A percentile compares a stretch with the other conserved stretches of the same genome.
Conservation (phyloP, 225 moss, liverwort and hornwort genomes). For the Physcomitrium patens region DNA sequence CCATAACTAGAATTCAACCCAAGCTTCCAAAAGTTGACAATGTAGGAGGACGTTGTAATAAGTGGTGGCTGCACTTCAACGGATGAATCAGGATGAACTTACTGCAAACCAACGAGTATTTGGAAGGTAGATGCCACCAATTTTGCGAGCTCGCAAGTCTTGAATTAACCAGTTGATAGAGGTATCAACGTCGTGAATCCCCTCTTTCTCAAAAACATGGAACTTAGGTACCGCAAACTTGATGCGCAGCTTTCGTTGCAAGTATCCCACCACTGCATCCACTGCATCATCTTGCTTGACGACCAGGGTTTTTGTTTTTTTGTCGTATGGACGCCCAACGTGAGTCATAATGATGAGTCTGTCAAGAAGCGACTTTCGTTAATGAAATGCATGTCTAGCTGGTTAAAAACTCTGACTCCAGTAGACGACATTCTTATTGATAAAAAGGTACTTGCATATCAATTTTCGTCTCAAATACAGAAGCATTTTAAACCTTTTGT, state of each 20-base stretch:
- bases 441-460: neutral
- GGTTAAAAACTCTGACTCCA: neutral
- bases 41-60: neutral
- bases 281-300: slow-evolving; percentile 59
- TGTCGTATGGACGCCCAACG: slow-evolving; percentile 57
- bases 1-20: neutral
- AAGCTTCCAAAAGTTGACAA: neutral
- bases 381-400: neutral
- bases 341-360: slow-evolving; percentile 67
- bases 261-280: slow-evolving; percentile 51
- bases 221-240: slow-evolving; percentile 61
- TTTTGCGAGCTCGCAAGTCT: slow-evolving; percentile 55
- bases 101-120: slow-evolving; percentile 70
- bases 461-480: neutral
- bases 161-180: slow-evolving; percentile 68
- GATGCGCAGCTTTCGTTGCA: slow-evolving; percentile 65
- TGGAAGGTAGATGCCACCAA: slow-evolving; percentile 66
- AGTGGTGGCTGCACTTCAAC: neutral
- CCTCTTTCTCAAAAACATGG: slow-evolving; percentile 51
- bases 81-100: neutral
- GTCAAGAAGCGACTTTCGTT: neutral
- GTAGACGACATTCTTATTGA: neutral
- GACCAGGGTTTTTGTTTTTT: slow-evolving; percentile 48
- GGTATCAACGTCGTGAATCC: slow-evolving; percentile 58
- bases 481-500: neutral